These are phyloP conservation scores for Niebla homalea DNA, from an alignment of 495 filamentous ascomycete species.

Conservation along the genomic window DNA sequence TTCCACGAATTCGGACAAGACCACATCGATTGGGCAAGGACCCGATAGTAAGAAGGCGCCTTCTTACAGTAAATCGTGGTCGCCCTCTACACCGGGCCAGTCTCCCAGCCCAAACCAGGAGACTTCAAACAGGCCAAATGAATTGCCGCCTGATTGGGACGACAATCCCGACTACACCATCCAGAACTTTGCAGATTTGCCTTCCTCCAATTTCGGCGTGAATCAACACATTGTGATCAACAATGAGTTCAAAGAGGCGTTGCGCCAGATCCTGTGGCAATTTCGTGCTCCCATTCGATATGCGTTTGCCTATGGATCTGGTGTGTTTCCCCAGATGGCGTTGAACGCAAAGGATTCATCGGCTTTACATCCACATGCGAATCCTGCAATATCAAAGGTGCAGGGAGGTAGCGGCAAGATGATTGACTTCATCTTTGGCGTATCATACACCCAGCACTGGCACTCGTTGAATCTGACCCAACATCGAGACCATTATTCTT, in stretches of 20 bases:
- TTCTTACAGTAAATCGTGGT: constrained; percentile 22
- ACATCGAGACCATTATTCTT: constrained; percentile 87
- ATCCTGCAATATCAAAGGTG: constrained; percentile 59
- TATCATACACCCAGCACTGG: constrained; percentile 92
- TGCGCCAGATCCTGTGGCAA: constrained; percentile 81
- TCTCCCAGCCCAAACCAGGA: constrained; percentile 11
- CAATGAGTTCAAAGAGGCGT: constrained; percentile 79
- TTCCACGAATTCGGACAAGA: constrained; percentile 7
- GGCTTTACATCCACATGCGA: constrained; percentile 60
- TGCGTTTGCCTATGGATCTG: constrained; percentile 93
- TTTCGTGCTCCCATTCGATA: constrained; percentile 90
- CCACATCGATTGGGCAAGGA: background rate
- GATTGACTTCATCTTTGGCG: constrained; percentile 97
- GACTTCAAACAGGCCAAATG: constrained; percentile 11
- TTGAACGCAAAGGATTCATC: constrained; percentile 28
- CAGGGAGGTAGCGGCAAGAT: constrained; percentile 84
- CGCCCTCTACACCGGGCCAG: constrained; percentile 23
- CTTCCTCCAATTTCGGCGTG: constrained; percentile 76
- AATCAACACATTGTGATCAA: constrained; percentile 95
- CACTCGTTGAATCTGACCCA: constrained; percentile 80
- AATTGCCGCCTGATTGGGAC: constrained; percentile 54
- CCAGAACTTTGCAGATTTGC: constrained; percentile 71
- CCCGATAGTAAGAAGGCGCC: background rate
- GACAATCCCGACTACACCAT: constrained; percentile 63
- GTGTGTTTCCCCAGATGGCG: constrained; percentile 77